These are phyloP conservation scores for Macrophomina tecta DNA, from an alignment of 2,329 filamentous ascomycete species.

Conservation along the genomic window DNA sequence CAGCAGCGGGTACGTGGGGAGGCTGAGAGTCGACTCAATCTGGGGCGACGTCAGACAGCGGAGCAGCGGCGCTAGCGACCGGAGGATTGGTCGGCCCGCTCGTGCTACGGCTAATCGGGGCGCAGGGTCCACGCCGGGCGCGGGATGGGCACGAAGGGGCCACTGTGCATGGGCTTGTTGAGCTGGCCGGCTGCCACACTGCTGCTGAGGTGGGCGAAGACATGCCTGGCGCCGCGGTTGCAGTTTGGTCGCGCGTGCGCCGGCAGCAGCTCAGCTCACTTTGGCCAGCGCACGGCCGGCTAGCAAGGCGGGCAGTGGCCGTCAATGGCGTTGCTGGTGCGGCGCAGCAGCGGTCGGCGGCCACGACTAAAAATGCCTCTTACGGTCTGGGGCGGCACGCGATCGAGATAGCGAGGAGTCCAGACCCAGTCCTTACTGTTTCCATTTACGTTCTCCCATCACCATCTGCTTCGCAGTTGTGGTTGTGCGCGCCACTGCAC, in stretches of 20 bases:
- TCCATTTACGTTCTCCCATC: not conserved
- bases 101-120: not conserved
- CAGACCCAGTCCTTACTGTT: slow-evolving; percentile 9
- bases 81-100: not conserved
- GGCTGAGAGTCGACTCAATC: not conserved
- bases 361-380: not conserved
- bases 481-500: not conserved
- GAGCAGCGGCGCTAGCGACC: not conserved
- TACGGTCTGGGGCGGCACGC: not conserved
- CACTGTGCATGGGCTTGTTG: too few species aligned
- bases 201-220: too few species aligned
- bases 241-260: not conserved
- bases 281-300: not conserved
- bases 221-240: too few species aligned
- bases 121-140: not conserved
- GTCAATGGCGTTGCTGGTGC: not conserved
- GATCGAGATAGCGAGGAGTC: slow-evolving; percentile 9
- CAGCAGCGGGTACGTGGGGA: slow-evolving; percentile 14
- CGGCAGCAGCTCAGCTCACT: not conserved
- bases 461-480: not conserved
- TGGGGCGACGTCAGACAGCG: slow-evolving; percentile 13
- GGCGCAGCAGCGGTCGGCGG: not conserved
- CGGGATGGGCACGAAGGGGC: too few species aligned
- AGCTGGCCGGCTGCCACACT: too few species aligned
- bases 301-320: not conserved